These are phyloP conservation scores for Trichoderma lentiforme DNA, from an alignment of 2,329 filamentous ascomycete species.

Conservation along the genomic window DNA sequence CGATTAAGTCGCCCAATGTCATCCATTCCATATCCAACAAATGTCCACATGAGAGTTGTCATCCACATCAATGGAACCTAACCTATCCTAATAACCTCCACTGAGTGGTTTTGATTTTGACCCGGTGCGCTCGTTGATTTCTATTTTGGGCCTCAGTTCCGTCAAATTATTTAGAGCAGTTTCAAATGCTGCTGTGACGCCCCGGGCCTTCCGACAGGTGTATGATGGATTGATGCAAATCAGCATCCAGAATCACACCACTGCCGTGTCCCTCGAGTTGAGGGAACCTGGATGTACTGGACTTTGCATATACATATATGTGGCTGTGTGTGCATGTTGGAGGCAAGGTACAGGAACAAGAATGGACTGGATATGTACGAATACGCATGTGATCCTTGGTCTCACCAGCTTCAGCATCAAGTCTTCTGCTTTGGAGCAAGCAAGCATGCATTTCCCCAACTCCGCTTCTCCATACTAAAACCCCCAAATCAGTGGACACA, in stretches of 20 bases:
- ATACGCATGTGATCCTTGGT: background rate
- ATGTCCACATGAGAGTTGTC: background rate
- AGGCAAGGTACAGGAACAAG: background rate
- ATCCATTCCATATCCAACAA: background rate
- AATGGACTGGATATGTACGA: too few species aligned
- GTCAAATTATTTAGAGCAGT: background rate
- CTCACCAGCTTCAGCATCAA: background rate
- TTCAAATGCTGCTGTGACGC: background rate
- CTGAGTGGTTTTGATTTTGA: background rate
- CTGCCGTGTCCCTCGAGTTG: background rate
- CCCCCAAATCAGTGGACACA: background rate
- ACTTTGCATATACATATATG: background rate
- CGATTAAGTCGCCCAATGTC: background rate
- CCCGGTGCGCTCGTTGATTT: background rate
- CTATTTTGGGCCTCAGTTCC: background rate
- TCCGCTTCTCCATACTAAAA: too few species aligned
- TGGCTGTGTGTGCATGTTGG: background rate
- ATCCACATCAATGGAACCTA: background rate
- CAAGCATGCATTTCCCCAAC: background rate
- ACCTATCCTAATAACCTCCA: background rate
- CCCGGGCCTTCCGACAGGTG: constrained; percentile 7
- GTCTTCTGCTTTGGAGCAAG: background rate
- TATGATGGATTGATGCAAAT: background rate
- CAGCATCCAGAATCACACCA: background rate
- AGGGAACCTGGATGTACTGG: background rate